Base-by-base conservation (phyloP, 176 grass and related monocot species). In the Chloris gayana region DNA sequence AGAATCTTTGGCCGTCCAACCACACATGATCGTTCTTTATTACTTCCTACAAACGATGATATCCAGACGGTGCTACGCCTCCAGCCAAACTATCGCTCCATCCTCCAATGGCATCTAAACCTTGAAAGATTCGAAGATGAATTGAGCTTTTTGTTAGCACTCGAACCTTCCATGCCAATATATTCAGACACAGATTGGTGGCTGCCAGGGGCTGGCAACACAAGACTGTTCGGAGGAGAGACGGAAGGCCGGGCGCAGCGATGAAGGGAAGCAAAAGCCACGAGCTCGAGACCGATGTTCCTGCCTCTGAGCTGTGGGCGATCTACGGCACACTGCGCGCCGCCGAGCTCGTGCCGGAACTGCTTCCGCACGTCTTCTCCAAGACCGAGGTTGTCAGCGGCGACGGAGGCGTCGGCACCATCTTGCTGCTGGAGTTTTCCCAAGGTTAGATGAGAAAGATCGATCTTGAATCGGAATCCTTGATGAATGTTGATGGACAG, bases 261-360 rank as follows among this genome's bases (percentile, higher is more conserved):
- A 88, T 88, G 74, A 88, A 58, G 47, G 62, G 61, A 67, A 83
- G 68, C 86, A 39, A 77, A 44, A 58, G 47, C 4, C 74, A 88
- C 4, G 74, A 79, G 46, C 39, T 83, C 25, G 66, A 72, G 63
- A 31, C 70, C 37, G 29, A 77, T 34, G 58, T 64, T 19, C 17
- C 74, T 3, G 74, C 74, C 58, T 44, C 74, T 27, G 58, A 77
- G 4, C 58, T 64, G 38, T 77, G 74, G 74, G 74, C 25, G 10
- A 77, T 77, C 74, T 77, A 77, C 38, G 38, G 74, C 25, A 46
- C 74, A 0, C 54, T 62, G 1, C 37, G 9, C 4, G 5, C 38
- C 5, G 74, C 58, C 2, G 7, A 77, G 25, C 74, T 77, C 17
- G 5, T 77, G 57, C 58, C 58, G 1, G 26, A 64, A 41, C 58